Percentiles rank a stretch among this genome's conserved stretches.
These are phyloP conservation scores for Xylaria sp. DNA, from an alignment of 2,329 filamentous ascomycete species.

Conservation along the genomic window DNA sequence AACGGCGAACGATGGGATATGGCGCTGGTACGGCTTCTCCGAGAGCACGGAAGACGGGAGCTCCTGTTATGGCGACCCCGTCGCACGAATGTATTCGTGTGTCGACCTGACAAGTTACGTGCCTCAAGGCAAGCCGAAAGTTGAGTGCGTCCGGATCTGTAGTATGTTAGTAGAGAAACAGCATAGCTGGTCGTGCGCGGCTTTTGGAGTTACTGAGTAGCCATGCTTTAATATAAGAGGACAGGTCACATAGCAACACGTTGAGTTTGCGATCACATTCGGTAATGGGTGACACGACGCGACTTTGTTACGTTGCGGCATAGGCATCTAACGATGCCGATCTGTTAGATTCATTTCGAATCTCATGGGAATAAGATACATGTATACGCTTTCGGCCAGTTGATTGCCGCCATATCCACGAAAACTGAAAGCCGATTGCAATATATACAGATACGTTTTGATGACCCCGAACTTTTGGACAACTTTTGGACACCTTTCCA, in stretches of 20 bases:
- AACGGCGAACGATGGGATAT: slow-evolving; percentile 40
- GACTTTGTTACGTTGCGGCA: background rate
- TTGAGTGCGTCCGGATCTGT: slow-evolving; percentile 1
- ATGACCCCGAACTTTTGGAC: slow-evolving; percentile 29
- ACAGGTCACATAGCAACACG: background rate
- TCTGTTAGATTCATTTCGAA: slow-evolving; percentile 13
- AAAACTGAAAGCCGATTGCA: slow-evolving; percentile 15
- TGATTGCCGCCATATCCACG: slow-evolving; percentile 13
- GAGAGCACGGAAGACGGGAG: slow-evolving; percentile 19
- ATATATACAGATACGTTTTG: slow-evolving; percentile 29
- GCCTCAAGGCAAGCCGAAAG: background rate
- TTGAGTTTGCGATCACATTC: background rate
- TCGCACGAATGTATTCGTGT: background rate
- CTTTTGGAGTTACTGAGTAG: background rate
- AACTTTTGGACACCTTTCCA: slow-evolving; percentile 34
- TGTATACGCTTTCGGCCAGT: slow-evolving; percentile 17
- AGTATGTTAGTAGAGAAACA: background rate
- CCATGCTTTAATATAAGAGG: background rate
- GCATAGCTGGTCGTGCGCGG: background rate
- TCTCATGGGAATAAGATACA: slow-evolving; percentile 24
- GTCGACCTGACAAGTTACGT: background rate
- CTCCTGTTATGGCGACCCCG: slow-evolving; percentile 31
- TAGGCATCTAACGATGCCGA: background rate
- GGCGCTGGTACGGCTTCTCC: slow-evolving; percentile 40
- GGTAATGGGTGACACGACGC: too few relatives aligned